A percentile compares a stretch with the other conserved stretches of the same genome.
phyloP scores from a whole-genome alignment of 2,329 filamentous ascomycete genomes.

The Pseudocercospora fijiensis region DNA sequence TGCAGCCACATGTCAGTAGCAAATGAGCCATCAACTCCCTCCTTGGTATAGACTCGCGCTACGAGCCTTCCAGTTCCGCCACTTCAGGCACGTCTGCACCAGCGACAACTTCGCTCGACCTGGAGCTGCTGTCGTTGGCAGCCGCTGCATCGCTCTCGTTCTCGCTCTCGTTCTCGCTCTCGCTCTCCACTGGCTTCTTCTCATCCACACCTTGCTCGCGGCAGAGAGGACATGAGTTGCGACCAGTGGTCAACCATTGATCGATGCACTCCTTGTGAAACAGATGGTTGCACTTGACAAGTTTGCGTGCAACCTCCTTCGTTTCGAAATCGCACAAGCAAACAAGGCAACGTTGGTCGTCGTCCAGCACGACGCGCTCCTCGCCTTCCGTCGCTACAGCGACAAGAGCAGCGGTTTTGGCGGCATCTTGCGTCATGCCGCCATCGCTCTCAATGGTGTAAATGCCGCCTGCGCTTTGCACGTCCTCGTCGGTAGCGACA shows the following conservation, averaged over 20 bases:
- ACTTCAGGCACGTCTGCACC: slow-evolving; percentile 10
- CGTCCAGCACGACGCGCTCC: slow-evolving; percentile 36
- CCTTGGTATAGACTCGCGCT: slow-evolving; percentile 16
- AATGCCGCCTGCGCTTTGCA: slow-evolving; percentile 61
- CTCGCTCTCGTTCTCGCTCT: slow-evolving; percentile 19
- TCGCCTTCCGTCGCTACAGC: slow-evolving; percentile 36
- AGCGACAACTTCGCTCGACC: neutral
- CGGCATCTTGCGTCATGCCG: slow-evolving; percentile 23
- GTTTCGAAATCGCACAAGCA: slow-evolving; percentile 66
- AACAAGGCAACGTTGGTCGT: slow-evolving; percentile 60
- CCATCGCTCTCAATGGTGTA: slow-evolving; percentile 50
- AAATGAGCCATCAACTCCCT: slow-evolving; percentile 13
- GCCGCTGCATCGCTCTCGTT: slow-evolving; percentile 13
- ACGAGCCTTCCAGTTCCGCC: slow-evolving; percentile 17
- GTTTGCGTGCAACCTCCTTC: slow-evolving; percentile 59
- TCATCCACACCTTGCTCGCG: slow-evolving; percentile 59
- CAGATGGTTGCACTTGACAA: slow-evolving; percentile 64
- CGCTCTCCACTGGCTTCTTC: slow-evolving; percentile 34
- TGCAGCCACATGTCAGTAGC: slow-evolving; percentile 10
- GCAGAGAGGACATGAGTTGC: slow-evolving; percentile 63
- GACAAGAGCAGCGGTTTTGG: slow-evolving; percentile 34
- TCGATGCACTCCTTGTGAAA: slow-evolving; percentile 70
- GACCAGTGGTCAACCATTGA: slow-evolving; percentile 68
- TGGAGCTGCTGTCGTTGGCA: neutral
- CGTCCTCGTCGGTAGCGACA: slow-evolving; percentile 64